phyloP scores from a whole-genome alignment of 225 moss, liverwort and hornwort genomes.

The Ulota crispa region DNA sequence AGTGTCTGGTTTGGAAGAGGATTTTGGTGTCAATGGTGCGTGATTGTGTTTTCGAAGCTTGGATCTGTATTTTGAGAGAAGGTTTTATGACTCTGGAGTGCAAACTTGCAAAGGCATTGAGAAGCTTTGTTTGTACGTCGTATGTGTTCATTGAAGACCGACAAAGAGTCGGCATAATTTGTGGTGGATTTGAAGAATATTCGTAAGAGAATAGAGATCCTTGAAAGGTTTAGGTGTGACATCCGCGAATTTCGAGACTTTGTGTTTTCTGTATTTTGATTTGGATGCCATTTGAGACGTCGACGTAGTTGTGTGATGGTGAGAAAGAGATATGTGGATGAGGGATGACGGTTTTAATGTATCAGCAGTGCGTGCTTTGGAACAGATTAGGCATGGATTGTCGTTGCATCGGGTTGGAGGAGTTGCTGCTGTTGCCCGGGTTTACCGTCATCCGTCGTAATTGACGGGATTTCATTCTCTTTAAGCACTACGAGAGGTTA shows the following conservation, averaged over 20 bases:
- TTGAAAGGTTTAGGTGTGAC: conserved; percentile 47
- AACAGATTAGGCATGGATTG: conserved; percentile 30
- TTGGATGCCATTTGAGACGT: conserved; percentile 5
- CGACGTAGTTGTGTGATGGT: not conserved
- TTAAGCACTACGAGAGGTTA: conserved; percentile 23
- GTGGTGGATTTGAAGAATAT: conserved; percentile 29
- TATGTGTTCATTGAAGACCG: conserved; percentile 22
- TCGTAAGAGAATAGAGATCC: conserved; percentile 9
- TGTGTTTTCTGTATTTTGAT: not conserved
- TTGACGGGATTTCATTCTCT: conserved; percentile 8
- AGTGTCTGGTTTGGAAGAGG: not conserved
- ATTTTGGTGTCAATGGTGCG: not conserved
- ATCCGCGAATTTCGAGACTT: not conserved
- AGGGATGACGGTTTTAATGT: not conserved
- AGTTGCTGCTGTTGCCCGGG: conserved; percentile 4
- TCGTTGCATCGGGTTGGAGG: conserved; percentile 15
- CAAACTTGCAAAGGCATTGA: not conserved
- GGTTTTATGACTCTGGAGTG: not conserved
- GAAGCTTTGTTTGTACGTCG: not conserved
- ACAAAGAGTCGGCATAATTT: conserved; percentile 27
- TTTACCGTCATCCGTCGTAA: conserved; percentile 1
- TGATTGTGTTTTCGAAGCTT: not conserved
- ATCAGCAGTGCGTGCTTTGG: not conserved
- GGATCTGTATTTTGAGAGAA: not conserved
- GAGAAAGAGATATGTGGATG: not conserved